phyloP scores from a whole-genome alignment of 2,329 filamentous ascomycete species.

The Penicillium corylophilum region DNA sequence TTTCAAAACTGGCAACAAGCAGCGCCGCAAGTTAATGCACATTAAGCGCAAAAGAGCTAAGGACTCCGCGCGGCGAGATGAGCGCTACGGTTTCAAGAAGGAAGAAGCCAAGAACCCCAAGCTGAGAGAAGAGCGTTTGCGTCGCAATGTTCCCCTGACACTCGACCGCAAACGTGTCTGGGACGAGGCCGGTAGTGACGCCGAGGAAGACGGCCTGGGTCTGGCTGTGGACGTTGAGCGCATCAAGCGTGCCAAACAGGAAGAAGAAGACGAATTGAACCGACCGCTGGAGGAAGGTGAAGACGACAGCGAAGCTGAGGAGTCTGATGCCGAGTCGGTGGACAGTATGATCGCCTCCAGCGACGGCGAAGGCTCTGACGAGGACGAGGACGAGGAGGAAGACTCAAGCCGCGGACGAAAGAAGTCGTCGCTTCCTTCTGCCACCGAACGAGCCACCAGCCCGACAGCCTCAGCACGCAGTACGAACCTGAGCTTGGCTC shows the following conservation, averaged over 20 bases:
- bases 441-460: constrained; percentile 53
- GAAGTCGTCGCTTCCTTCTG: constrained; percentile 38
- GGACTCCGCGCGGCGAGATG: constrained; percentile 72
- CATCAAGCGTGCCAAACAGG: constrained; percentile 48
- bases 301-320: constrained; percentile 41
- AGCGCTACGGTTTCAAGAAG: constrained; percentile 74
- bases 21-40: constrained; percentile 73
- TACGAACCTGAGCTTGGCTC: constrained; percentile 60
- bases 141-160: constrained; percentile 75
- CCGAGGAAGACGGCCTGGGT: constrained; percentile 46
- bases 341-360: constrained; percentile 75
- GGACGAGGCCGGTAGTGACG: constrained; percentile 68
- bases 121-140: constrained; percentile 69
- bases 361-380: constrained; percentile 47
- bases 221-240: constrained; percentile 50
- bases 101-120: constrained; percentile 82
- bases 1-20: constrained; percentile 70
- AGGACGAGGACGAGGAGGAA: constrained; percentile 53
- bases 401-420: constrained; percentile 33
- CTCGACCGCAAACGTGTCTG: constrained; percentile 86
- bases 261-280: constrained; percentile 45
- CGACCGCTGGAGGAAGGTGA: constrained; percentile 45
- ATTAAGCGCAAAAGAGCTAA: constrained; percentile 75
- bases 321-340: constrained; percentile 56
- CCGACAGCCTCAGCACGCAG: constrained; percentile 56